Evolutionary conservation across 2,329 filamentous ascomycete genomes (phyloP).

Genomic region (Plenodomus tracheiphilus): DNA sequence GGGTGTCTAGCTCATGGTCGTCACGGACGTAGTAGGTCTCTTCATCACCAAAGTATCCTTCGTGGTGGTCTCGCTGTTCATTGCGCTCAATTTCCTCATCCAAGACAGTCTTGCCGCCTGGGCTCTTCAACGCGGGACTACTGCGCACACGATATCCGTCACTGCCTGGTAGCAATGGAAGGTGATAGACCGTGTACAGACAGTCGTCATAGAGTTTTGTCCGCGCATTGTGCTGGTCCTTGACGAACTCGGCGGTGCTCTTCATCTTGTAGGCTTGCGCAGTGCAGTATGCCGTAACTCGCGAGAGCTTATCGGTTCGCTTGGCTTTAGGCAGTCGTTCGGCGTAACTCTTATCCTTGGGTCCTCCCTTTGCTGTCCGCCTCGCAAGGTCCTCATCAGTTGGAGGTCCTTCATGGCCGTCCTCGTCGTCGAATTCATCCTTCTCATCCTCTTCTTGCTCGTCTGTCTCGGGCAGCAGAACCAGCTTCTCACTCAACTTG

Average conservation of each 20-base stretch:
- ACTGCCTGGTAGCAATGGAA: constrained; percentile 81
- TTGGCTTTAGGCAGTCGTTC: constrained; percentile 88
- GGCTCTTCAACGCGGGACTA: constrained; percentile 88
- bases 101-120: constrained; percentile 87
- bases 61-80: constrained; percentile 84
- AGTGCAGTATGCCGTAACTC: constrained; percentile 94
- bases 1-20: constrained; percentile 34
- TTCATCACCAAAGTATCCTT: constrained; percentile 85
- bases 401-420: constrained; percentile 61
- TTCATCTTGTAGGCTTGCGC: constrained; percentile 91
- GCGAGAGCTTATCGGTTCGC: constrained; percentile 81
- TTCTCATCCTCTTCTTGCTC: constrained; percentile 60
- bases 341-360: constrained; percentile 83
- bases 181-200: constrained; percentile 91
- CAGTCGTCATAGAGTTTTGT: constrained; percentile 99
- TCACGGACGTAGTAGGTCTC: constrained; percentile 55
- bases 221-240: constrained; percentile 83
- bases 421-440: constrained; percentile 56
- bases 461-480: constrained; percentile 82
- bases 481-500: constrained; percentile 96
- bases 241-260: constrained; percentile 84
- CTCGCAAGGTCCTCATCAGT: constrained; percentile 66
- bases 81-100: constrained; percentile 96
- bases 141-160: constrained; percentile 89
- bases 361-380: constrained; percentile 68